phyloP scores from a whole-genome alignment of 176 grass and related monocot species.

The Avena insularis region DNA sequence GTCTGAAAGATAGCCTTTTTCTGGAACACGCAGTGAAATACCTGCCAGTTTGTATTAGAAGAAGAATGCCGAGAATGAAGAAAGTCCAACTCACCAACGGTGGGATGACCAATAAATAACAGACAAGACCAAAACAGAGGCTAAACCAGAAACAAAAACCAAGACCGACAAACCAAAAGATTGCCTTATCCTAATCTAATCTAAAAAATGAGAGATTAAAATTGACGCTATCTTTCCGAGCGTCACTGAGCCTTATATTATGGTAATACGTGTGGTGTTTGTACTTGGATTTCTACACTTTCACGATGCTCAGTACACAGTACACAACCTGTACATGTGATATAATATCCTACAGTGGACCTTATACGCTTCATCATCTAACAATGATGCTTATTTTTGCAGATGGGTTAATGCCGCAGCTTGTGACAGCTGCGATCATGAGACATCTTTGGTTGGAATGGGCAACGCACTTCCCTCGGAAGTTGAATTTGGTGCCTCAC shows the following conservation, averaged over 20 bases:
- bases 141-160: background rate
- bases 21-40: background rate
- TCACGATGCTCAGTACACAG: background rate
- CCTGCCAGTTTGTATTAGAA: background rate
- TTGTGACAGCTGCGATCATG: constrained; percentile 76
- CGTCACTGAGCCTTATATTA: constrained; percentile 8
- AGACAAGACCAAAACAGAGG: background rate
- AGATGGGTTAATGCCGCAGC: constrained; percentile 94
- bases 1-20: background rate
- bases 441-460: constrained; percentile 78
- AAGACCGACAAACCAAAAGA: background rate
- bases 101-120: background rate
- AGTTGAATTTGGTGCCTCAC: constrained; percentile 73
- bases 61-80: background rate
- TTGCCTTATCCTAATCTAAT: background rate
- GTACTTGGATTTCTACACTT: constrained; percentile 12
- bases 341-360: background rate
- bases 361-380: constrained; percentile 28
- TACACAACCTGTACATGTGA: constrained; percentile 21
- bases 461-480: constrained; percentile 70
- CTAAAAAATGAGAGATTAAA: background rate
- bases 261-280: constrained; percentile 27
- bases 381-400: constrained; percentile 45
- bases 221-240: background rate
- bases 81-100: background rate